These are phyloP conservation scores for Zasmidium angulare DNA, from an alignment of 2,329 filamentous ascomycete genomes.

Conservation along the genomic window DNA sequence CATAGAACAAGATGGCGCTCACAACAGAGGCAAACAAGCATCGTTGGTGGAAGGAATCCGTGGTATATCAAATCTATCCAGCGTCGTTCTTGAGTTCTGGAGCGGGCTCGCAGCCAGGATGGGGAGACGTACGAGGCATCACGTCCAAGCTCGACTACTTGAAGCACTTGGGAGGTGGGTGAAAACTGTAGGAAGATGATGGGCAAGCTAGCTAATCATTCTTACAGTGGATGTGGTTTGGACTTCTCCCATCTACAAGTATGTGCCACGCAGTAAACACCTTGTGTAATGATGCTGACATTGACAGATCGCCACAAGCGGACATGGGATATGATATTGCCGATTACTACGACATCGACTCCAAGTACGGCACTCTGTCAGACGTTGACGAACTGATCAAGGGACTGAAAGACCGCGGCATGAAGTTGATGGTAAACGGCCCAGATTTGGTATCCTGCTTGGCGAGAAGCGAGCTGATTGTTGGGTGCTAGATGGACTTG, in stretches of 20 bases:
- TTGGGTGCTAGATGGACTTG: conserved; percentile 39
- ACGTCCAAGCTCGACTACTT: conserved; percentile 66
- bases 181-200: background rate
- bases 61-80: conserved; percentile 55
- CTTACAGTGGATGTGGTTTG: conserved; percentile 60
- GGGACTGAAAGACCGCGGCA: conserved; percentile 44
- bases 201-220: background rate
- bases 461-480: background rate
- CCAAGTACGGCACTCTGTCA: conserved; percentile 46
- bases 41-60: conserved; percentile 41
- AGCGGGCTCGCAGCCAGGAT: conserved; percentile 51
- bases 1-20: background rate
- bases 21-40: background rate
- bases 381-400: conserved; percentile 48
- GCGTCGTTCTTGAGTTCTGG: conserved; percentile 60
- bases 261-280: background rate
- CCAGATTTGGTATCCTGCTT: background rate
- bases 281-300: background rate
- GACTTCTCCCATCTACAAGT: conserved; percentile 60
- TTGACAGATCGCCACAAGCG: conserved; percentile 47
- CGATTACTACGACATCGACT: conserved; percentile 49
- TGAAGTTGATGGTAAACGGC: conserved; percentile 44
- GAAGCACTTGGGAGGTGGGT: conserved; percentile 53
- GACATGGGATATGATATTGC: conserved; percentile 56
- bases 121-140: conserved; percentile 66